Evolutionary conservation across 331 rosid species (phyloP), one percentile per base, ranked within the genome.

Genomic region (Pyrus hybrid): DNA sequence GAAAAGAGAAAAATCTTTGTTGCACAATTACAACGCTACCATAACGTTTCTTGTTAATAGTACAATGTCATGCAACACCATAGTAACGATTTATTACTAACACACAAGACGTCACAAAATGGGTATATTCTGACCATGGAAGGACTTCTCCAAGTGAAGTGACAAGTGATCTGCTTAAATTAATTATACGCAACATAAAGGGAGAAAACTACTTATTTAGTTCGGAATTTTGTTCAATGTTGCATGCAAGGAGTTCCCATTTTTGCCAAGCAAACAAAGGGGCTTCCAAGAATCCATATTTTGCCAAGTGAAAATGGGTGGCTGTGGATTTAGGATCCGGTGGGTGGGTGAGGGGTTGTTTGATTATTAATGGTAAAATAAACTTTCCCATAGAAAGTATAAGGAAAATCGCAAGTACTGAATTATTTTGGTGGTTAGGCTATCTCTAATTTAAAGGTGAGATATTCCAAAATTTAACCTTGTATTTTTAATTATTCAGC

Each of bases 331-430:
- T 75, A 66, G 83, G 78, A 81, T 73, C 83, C 25, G 62, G 70
- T 70, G 26, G 68, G 79, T 79, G 86, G 85, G 61, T 84, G 78
- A 62, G 71, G 49, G 35, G 29, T 79, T 91, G 88, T 80, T 83
- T 84, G 78, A 75, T 79, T 80, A 18, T 79, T 76, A 71, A 61
- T 79, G 82, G 90, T 75, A 80, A 88, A 75, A 37, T 2, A 9
- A 11, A n/a, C 10, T 53, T 13, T 23, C 23, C 3, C 16, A 26
- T 10, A 14, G 29, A 10, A 45, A 74, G 54, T 45, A 2, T 3
- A 29, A 4, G 49, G 13, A 74, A 33, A n/a, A n/a, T 62, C 14
- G 13, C 7, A 5, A 28, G 3, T 2, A 2, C 2, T 17, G 2
- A 62, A 16, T 16, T 29, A 6, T 49, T 8, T 6, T 16, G n/a